Percentiles rank a stretch among this genome's conserved stretches.
Conservation (phyloP, 805 yeast genomes). For the Wilhelminamyces savonicus region DNA sequence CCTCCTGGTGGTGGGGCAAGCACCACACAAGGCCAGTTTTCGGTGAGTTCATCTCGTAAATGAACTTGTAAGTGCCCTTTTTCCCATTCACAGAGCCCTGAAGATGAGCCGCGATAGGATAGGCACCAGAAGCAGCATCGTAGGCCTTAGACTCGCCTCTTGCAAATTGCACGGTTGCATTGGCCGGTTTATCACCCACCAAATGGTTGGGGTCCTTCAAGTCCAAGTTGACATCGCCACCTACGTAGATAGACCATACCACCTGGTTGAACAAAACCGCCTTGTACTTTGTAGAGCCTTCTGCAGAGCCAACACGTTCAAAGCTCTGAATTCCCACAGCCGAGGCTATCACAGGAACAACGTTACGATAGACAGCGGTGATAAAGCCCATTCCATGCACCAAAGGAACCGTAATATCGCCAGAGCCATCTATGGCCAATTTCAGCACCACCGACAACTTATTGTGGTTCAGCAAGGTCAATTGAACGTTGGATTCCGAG, state of each 20-base stretch:
- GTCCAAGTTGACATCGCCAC: constrained; percentile 23
- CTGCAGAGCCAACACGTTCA: constrained; percentile 18
- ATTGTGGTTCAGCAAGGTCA: constrained; percentile 18
- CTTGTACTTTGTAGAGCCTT: constrained; percentile 46
- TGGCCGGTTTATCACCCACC: constrained; percentile 36
- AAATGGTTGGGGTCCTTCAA: constrained; percentile 31
- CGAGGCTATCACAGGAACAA: constrained; percentile 38
- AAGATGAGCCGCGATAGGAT: constrained; percentile 43
- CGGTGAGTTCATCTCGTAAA: constrained; percentile 16
- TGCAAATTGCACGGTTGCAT: constrained; percentile 49
- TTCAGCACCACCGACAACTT: constrained; percentile 27
- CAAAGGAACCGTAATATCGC: constrained; percentile 48
- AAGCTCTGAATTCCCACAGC: constrained; percentile 59
- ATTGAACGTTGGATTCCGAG: constrained; percentile 8
- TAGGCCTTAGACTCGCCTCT: constrained; percentile 40
- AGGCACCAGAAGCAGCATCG: constrained; percentile 61
- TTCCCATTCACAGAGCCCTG: constrained; percentile 21
- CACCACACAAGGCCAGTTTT: constrained; percentile 38
- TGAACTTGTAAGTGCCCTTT: constrained; percentile 21
- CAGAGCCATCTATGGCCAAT: constrained; percentile 13
- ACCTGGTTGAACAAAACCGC: constrained; percentile 48
- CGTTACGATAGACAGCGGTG: constrained; percentile 42
- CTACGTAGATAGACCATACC: constrained; percentile 64
- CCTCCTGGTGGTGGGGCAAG: constrained; percentile 45
- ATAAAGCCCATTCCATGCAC: constrained; percentile 83